phyloP scores from a whole-genome alignment of 2,329 filamentous ascomycete genomes.

The Talaromyces sp. region DNA sequence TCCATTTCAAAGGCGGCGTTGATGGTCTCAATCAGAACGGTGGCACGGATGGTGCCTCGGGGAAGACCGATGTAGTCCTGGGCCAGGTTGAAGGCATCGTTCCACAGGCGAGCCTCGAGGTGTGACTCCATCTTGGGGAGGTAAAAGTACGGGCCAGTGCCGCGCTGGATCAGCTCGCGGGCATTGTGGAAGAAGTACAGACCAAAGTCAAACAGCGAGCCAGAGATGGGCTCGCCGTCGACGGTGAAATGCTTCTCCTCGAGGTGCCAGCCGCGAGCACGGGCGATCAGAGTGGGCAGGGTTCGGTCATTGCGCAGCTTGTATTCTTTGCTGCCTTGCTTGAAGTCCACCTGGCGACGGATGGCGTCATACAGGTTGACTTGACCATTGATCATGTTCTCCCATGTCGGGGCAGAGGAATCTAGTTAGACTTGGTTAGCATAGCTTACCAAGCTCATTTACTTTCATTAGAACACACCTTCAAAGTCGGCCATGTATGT shows the following conservation, averaged over 20 bases:
- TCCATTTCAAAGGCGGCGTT: conserved; percentile 99
- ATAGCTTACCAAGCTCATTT: not conserved
- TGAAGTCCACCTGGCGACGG: conserved; percentile 91
- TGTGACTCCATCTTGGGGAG: conserved; percentile 98
- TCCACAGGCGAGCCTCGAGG: conserved; percentile 95
- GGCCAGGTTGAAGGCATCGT: conserved; percentile 92
- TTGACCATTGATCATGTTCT: conserved; percentile 98
- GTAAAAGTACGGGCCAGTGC: conserved; percentile 93
- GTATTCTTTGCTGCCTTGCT: conserved; percentile 91
- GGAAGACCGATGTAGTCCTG: conserved; percentile 90
- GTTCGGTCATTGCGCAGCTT: conserved; percentile 88
- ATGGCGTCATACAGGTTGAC: conserved; percentile 97
- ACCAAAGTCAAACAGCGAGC: conserved; percentile 91
- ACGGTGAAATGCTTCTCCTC: conserved; percentile 98
- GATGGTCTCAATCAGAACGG: conserved; percentile 97
- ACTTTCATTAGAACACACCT: conserved; percentile 54
- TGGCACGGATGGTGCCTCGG: conserved; percentile 88
- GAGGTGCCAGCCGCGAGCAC: conserved; percentile 94
- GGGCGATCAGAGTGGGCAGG: conserved; percentile 86
- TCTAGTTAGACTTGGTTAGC: conserved; percentile 51
- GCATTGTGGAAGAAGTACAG: conserved; percentile 99
- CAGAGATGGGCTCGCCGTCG: conserved; percentile 91
- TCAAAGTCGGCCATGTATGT: conserved; percentile 99
- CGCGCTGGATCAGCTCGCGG: conserved; percentile 75
- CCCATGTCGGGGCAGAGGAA: conserved; percentile 93